Base-by-base conservation (phyloP, 139 green algal genomes). In the Chlamydomonas sp. region DNA sequence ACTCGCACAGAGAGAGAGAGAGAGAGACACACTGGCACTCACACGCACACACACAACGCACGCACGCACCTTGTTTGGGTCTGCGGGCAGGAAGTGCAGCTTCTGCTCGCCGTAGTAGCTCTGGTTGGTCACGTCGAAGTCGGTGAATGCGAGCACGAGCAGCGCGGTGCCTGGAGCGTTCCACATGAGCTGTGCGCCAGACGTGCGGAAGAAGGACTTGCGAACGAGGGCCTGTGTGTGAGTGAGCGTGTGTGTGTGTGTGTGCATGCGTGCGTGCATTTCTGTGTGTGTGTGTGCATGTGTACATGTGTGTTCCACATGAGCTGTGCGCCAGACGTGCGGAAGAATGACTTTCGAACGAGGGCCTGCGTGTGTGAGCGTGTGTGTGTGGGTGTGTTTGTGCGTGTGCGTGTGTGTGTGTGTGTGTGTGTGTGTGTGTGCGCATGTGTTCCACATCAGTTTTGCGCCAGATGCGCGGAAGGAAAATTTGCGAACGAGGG, bases 61-160 rank as follows among this genome's bases (percentile, higher is more conserved):
- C n/a, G n/a, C n/a, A n/a, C n/a, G n/a, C n/a, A 64, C 73, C 35
- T 59, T 70, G 5, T 5, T 58, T 58, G 63, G 34, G 6, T 87
- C 74, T 13, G 72, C 70, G 3, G 80, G 79, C 63, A 98, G 70
- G 73, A 85, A 98, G 83, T 97, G 90, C 60, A 98, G 84, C 74
- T 90, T 88, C 67, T 91, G 85, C 78, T 97, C 90, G 20, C 90
- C 90, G 69, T 94, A 96, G 76, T 96, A 96, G 43, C 63, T 87
- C 79, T 93, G 81, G 71, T 97, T 97, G 69, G 91, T 96, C 30
- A 85, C 89, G 67, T 98, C 94, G 24, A 92, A 88, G 61, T 98
- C 94, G 5, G 84, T 79, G n/a, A 79, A 83, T 5, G 88, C 87
- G 39, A 90, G 70, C 35, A 89, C 87, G 69, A 98, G 83, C 58